Percentiles rank a stretch among this genome's conserved stretches.
phyloP scores from a whole-genome alignment of 2,329 filamentous ascomycete genomes.

The Neoascochyta sp. region DNA sequence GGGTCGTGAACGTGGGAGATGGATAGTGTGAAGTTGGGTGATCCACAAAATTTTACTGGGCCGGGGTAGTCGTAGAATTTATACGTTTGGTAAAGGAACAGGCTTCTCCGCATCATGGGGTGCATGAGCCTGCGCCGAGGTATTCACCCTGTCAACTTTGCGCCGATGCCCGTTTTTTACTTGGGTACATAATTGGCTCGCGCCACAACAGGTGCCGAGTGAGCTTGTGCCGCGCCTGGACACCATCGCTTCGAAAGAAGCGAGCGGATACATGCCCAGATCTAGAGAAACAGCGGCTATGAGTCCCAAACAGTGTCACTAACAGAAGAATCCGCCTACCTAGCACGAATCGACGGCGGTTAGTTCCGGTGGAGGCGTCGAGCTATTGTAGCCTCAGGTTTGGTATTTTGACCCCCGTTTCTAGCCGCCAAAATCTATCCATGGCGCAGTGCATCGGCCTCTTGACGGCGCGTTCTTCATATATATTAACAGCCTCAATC shows the following conservation, averaged over 20 bases:
- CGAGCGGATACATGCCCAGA: constrained; percentile 3
- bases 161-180: constrained; percentile 13
- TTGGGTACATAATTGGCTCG: constrained; percentile 7
- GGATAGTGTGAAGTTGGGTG: too few relatives aligned
- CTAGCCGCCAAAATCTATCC: too few relatives aligned
- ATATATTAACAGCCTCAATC: too few relatives aligned
- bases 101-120: constrained; percentile 21
- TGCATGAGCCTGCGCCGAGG: constrained; percentile 16
- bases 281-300: constrained; percentile 13
- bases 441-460: too few relatives aligned
- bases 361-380: too few relatives aligned
- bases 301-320: constrained; percentile 11
- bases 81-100: constrained; percentile 15
- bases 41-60: too few relatives aligned
- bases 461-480: too few relatives aligned
- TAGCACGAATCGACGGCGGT: constrained; percentile 8
- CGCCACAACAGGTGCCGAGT: constrained; percentile 20
- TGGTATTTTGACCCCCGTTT: too few relatives aligned
- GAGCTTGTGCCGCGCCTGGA: constrained; percentile 13
- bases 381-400: too few relatives aligned
- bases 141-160: constrained; percentile 9
- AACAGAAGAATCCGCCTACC: too few relatives aligned
- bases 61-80: constrained; percentile 20
- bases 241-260: constrained; percentile 7
- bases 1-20: not conserved